Percentiles rank a stretch among this genome's conserved stretches.
Evolutionary conservation across 2,329 filamentous ascomycete species (phyloP).

Genomic region (Diplodia mutila): DNA sequence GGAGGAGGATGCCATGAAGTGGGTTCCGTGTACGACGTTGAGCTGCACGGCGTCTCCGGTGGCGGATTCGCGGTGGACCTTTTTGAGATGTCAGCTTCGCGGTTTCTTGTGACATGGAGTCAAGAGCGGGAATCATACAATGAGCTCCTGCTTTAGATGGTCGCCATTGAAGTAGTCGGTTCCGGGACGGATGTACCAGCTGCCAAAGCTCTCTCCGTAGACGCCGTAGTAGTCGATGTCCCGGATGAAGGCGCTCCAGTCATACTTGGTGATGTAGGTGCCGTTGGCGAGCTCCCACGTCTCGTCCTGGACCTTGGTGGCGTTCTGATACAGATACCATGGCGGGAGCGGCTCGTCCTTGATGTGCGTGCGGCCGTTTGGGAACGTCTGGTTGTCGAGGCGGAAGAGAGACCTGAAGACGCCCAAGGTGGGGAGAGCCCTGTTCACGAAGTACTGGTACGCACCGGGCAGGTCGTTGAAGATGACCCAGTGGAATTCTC

Average conservation of each 20-base stretch:
- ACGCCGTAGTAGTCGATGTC: constrained; percentile 54
- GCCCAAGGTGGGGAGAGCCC: constrained; percentile 51
- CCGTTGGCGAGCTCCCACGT: constrained; percentile 56
- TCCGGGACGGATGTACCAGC: constrained; percentile 52
- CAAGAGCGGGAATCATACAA: constrained; percentile 28
- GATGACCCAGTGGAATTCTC: constrained; percentile 59
- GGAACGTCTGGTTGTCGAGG: constrained; percentile 54
- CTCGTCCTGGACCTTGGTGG: constrained; percentile 58
- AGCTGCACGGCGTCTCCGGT: constrained; percentile 58
- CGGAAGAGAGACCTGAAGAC: constrained; percentile 57
- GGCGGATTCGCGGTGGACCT: constrained; percentile 53
- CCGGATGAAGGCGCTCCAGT: constrained; percentile 48
- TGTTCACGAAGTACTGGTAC: constrained; percentile 60
- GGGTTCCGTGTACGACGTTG: constrained; percentile 60
- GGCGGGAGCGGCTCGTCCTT: constrained; percentile 53
- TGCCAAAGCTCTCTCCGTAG: constrained; percentile 54
- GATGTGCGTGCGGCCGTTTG: constrained; percentile 50
- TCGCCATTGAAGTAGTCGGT: constrained; percentile 48
- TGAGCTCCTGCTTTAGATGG: constrained; percentile 58
- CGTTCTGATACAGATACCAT: constrained; percentile 47
- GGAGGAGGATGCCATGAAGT: constrained; percentile 46
- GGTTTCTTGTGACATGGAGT: no score
- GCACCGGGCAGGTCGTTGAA: constrained; percentile 53
- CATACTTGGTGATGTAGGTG: constrained; percentile 58
- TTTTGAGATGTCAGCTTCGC: background rate